phyloP scores from a whole-genome alignment of 83 land plant species.

The Picea abies region DNA sequence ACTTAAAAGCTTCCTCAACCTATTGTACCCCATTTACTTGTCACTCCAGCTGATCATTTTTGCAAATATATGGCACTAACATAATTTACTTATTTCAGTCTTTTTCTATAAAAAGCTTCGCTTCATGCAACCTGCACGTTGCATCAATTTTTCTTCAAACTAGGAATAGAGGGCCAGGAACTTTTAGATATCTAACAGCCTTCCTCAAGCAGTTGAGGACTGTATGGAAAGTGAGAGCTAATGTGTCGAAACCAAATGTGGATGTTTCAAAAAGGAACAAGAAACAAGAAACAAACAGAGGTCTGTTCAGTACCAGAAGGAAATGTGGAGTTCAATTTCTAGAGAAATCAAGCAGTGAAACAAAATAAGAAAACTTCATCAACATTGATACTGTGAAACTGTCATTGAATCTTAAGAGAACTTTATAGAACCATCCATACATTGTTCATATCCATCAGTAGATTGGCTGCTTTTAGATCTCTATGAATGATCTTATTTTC shows the following conservation, averaged over 20 bases:
- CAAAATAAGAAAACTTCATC: neutral
- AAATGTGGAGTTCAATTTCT: neutral
- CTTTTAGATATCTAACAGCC: neutral
- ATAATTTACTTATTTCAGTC: too few species aligned
- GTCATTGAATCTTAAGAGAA: neutral
- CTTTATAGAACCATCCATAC: conserved; percentile 24
- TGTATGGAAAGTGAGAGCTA: too few species aligned
- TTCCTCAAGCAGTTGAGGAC: neutral
- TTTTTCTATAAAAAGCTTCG: neutral
- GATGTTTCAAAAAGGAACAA: neutral
- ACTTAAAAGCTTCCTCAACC: too few species aligned
- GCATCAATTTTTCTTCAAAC: neutral
- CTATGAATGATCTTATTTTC: conserved; percentile 86
- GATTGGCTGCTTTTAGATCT: conserved; percentile 89
- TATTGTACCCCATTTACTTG: neutral
- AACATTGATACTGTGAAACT: neutral
- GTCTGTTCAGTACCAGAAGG: neutral
- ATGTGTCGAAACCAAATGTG: neutral
- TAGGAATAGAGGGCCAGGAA: neutral
- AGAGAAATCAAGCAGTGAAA: neutral
- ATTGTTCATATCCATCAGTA: conserved; percentile 74
- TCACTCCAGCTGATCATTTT: neutral
- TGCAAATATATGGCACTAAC: neutral
- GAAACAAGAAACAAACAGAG: neutral
- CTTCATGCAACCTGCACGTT: neutral